Evolutionary conservation across 176 grass and related monocot genomes (phyloP).

Genomic region (Raddia distichophylla): DNA sequence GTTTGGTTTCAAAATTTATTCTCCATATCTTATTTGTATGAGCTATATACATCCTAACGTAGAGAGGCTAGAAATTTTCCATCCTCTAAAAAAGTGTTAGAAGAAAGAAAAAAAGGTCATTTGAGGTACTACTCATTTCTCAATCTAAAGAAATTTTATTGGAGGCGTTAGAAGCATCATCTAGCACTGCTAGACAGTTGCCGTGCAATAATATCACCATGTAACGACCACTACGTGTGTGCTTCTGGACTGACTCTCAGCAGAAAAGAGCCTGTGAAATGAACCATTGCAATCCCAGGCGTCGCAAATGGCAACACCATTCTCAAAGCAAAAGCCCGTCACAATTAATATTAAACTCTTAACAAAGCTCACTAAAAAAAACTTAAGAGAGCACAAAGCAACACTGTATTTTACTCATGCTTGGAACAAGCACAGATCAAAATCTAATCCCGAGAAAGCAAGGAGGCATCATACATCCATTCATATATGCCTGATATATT

Average conservation of each 20-base stretch:
- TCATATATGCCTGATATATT: neutral
- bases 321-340: neutral
- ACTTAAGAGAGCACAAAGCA: conserved; percentile 9
- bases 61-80: no score
- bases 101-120: neutral
- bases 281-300: conserved; percentile 6
- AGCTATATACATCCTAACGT: no score
- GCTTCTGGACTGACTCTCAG: neutral
- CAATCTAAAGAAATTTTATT: neutral
- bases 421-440: neutral
- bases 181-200: conserved; percentile 2
- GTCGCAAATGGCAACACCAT: neutral
- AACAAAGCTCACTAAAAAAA: neutral
- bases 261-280: neutral
- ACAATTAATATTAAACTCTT: neutral
- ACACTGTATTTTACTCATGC: neutral
- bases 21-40: no score
- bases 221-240: neutral
- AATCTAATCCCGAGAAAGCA: conserved; percentile 47
- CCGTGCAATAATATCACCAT: conserved; percentile 47
- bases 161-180: neutral
- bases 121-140: neutral
- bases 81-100: neutral
- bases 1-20: no score
- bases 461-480: neutral